These are phyloP conservation scores for Pisolithus albus DNA, from an alignment of 768 basidiomycete genomes.

Conservation along the genomic window DNA sequence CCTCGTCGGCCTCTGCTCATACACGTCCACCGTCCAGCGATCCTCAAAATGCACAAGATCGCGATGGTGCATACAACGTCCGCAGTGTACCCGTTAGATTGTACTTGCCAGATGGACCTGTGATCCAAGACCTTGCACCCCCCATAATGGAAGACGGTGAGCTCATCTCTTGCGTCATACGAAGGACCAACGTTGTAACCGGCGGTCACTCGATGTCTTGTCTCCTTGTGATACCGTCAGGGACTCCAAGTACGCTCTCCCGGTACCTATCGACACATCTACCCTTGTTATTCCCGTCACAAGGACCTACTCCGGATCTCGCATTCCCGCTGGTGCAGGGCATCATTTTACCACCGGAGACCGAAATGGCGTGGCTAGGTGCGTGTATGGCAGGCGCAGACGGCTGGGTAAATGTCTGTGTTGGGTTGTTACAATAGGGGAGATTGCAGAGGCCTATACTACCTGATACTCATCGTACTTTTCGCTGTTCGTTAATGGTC, in stretches of 20 bases:
- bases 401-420: slow-evolving; percentile 89
- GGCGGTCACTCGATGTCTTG: not conserved
- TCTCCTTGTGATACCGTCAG: slow-evolving; percentile 32
- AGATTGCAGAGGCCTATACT: not conserved
- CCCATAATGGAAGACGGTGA: slow-evolving; percentile 73
- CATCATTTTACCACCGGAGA: slow-evolving; percentile 70
- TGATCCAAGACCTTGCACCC: slow-evolving; percentile 83
- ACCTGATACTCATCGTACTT: not conserved
- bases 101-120: slow-evolving; percentile 85
- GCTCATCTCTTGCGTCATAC: slow-evolving; percentile 15
- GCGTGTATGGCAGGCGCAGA: slow-evolving; percentile 89
- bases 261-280: slow-evolving; percentile 65
- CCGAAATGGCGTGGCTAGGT: slow-evolving; percentile 93
- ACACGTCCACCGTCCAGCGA: slow-evolving; percentile 61
- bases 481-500: not conserved
- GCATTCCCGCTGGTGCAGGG: slow-evolving; percentile 85
- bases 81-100: slow-evolving; percentile 85
- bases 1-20: slow-evolving; percentile 53
- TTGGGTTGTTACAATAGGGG: slow-evolving; percentile 45
- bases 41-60: slow-evolving; percentile 45
- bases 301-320: slow-evolving; percentile 39
- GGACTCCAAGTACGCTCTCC: slow-evolving; percentile 64
- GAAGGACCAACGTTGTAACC: not conserved
- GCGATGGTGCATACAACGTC: slow-evolving; percentile 82
- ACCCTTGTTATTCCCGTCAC: slow-evolving; percentile 70